Conservation (phyloP, 768 basidiomycete genomes). For the Hypholoma sublateritium region DNA sequence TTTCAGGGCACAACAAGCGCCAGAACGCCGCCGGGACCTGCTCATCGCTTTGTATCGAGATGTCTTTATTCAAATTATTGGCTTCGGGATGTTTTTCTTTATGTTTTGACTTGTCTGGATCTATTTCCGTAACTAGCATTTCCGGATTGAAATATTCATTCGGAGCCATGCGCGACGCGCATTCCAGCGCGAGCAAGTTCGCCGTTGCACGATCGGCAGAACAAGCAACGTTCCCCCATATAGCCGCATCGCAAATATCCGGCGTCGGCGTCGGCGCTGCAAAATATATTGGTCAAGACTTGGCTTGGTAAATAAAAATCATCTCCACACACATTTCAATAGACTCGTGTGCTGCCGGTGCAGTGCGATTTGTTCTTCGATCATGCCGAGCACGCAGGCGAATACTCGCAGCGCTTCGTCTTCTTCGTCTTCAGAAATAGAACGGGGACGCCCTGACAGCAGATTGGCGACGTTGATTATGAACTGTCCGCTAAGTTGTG, state of each 20-base stretch:
- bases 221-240: neutral
- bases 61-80: neutral
- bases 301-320: neutral
- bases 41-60: too few relatives aligned
- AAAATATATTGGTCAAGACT: neutral
- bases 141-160: too few relatives aligned
- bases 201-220: neutral
- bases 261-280: neutral
- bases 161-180: neutral
- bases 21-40: neutral
- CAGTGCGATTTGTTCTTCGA: neutral
- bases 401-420: neutral
- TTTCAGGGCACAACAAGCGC: neutral
- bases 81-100: neutral
- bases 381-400: neutral
- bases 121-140: neutral
- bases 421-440: neutral
- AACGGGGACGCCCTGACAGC: neutral
- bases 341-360: neutral
- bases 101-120: neutral
- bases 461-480: neutral
- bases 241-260: neutral
- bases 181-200: neutral
- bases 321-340: neutral
- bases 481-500: neutral